Evolutionary conservation across 371 early-diverging fungal species (phyloP).

Genomic region (Racocetra persica): DNA sequence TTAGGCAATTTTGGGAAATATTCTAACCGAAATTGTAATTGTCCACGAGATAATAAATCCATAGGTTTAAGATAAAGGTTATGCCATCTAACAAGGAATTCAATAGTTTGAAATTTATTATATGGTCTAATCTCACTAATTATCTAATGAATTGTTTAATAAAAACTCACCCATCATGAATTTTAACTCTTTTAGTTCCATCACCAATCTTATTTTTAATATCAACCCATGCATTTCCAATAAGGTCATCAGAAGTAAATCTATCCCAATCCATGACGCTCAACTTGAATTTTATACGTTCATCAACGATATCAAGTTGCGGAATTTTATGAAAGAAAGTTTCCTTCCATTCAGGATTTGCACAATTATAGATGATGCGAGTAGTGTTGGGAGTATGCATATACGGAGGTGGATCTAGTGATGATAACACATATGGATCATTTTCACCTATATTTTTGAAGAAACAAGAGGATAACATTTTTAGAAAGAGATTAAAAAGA

Average conservation of each 20-base stretch:
- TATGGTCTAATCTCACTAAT: background rate
- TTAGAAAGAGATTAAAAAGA: too few relatives aligned
- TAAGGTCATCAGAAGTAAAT: conserved; percentile 30
- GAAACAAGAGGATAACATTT: too few relatives aligned
- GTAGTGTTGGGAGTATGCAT: background rate
- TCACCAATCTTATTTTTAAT: conserved; percentile 15
- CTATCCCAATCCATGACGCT: conserved; percentile 40
- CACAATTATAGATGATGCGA: conserved; percentile 28
- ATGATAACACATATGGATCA: conserved; percentile 34
- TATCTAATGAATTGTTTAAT: background rate
- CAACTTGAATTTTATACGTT: conserved; percentile 29
- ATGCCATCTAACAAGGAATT: background rate
- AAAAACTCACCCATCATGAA: conserved; percentile 39
- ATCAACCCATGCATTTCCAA: conserved; percentile 31
- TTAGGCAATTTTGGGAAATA: conserved; percentile 30
- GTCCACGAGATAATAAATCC: background rate
- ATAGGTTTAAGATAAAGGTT: background rate
- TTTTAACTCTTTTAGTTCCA: conserved; percentile 6
- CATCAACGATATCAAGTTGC: conserved; percentile 33
- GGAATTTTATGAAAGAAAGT: conserved; percentile 34
- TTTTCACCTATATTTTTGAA: conserved; percentile 26
- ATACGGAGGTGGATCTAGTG: conserved; percentile 31
- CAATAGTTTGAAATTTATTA: background rate
- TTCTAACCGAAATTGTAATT: background rate
- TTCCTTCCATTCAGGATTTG: conserved; percentile 39